A percentile compares a stretch with the other conserved stretches of the same genome.
Evolutionary conservation across 148 eudicot genomes (phyloP).

Genomic region (Chenopodium album): DNA sequence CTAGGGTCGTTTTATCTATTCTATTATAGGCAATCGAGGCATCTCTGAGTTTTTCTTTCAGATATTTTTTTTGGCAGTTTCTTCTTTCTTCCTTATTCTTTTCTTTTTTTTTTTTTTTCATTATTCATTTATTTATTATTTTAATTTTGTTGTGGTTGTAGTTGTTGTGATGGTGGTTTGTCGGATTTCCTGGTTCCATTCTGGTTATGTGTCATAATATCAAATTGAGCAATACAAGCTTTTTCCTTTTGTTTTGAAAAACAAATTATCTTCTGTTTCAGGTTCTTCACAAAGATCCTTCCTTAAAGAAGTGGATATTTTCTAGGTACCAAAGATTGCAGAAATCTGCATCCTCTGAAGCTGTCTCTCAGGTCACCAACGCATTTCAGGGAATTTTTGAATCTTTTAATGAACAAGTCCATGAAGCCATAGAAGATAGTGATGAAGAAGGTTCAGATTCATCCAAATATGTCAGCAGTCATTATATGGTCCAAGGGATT

Average conservation of each 20-base stretch:
- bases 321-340: conserved; percentile 59
- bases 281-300: conserved; percentile 59
- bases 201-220: neutral
- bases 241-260: neutral
- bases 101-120: no score
- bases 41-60: neutral
- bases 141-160: no score
- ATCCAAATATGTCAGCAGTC: conserved; percentile 40
- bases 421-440: conserved; percentile 36
- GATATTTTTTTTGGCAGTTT: no score
- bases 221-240: neutral
- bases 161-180: no score
- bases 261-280: conserved; percentile 23
- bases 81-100: no score
- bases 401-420: conserved; percentile 51
- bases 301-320: conserved; percentile 65
- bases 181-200: neutral
- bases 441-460: conserved; percentile 50
- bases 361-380: conserved; percentile 52
- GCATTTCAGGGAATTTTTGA: conserved; percentile 56
- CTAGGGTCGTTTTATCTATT: no score
- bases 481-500: conserved; percentile 37
- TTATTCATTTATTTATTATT: no score
- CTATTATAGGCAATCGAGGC: neutral
- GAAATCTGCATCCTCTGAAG: conserved; percentile 57